Evolutionary conservation across 768 basidiomycete species (phyloP).

Genomic region (Lyophyllum decastes): DNA sequence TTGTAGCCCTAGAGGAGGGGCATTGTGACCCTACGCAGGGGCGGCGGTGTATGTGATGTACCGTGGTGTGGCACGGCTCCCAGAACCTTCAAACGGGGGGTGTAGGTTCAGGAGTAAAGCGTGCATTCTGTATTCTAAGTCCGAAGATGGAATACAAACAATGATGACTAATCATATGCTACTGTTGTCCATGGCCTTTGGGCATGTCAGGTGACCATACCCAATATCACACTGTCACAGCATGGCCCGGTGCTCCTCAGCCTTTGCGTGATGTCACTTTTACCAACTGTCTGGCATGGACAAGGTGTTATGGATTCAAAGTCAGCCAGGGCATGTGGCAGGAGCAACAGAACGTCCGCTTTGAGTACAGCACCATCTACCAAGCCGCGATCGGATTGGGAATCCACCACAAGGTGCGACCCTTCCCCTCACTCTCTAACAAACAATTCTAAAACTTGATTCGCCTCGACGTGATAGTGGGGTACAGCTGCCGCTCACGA

Average conservation of each 20-base stretch:
- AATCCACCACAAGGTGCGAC: conserved; percentile 8
- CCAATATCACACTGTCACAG: too few species aligned
- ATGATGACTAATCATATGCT: too few species aligned
- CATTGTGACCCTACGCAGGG: too few species aligned
- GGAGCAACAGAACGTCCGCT: conserved; percentile 1
- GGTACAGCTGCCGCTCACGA: neutral
- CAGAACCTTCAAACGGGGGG: too few species aligned
- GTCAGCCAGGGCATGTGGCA: conserved; percentile 9
- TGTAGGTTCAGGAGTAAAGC: too few species aligned
- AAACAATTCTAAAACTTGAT: neutral
- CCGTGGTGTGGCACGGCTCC: too few species aligned
- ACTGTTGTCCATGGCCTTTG: too few species aligned
- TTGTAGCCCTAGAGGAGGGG: too few species aligned
- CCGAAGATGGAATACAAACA: too few species aligned
- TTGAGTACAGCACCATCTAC: conserved; percentile 5
- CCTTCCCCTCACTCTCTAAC: neutral
- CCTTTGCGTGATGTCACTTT: conserved; percentile 4
- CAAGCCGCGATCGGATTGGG: conserved; percentile 7
- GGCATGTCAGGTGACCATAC: too few species aligned
- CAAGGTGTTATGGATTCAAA: conserved; percentile 10
- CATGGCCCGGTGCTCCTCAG: conserved; percentile 4
- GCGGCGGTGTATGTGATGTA: too few species aligned
- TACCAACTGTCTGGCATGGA: conserved; percentile 12
- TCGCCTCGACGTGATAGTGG: neutral
- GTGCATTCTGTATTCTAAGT: too few species aligned